These are phyloP conservation scores for Emydomyces testavorans DNA, from an alignment of 2,329 filamentous ascomycete species.

Conservation along the genomic window DNA sequence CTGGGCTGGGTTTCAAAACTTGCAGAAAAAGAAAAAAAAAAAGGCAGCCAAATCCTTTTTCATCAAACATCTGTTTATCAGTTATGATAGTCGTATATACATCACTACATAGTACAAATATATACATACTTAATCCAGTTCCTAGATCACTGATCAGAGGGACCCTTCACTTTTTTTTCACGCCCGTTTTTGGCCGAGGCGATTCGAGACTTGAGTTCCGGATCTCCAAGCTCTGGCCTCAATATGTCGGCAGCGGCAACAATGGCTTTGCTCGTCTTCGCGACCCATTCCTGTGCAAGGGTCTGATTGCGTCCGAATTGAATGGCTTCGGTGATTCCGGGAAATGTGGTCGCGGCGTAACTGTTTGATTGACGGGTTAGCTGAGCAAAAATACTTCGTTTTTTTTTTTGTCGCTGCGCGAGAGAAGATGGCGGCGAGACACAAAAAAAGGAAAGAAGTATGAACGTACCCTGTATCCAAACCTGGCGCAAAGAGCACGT, in stretches of 20 bases:
- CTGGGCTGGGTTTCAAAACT: too few relatives aligned
- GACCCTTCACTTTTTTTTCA: too few relatives aligned
- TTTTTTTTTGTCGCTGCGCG: too few relatives aligned
- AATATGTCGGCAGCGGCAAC: slow-evolving; percentile 19
- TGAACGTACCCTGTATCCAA: slow-evolving; percentile 25
- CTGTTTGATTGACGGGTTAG: slow-evolving; percentile 7
- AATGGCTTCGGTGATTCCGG: slow-evolving; percentile 21
- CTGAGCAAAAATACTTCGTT: too few relatives aligned
- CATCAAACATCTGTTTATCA: too few relatives aligned
- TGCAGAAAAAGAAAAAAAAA: too few relatives aligned
- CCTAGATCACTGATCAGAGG: too few relatives aligned
- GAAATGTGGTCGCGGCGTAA: slow-evolving; percentile 21
- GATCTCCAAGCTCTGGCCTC: not conserved
- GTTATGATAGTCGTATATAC: too few relatives aligned
- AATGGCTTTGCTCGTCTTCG: slow-evolving; percentile 19
- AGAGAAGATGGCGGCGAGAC: not conserved
- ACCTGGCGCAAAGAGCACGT: slow-evolving; percentile 39
- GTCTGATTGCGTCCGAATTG: slow-evolving; percentile 18
- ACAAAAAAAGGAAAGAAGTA: not conserved
- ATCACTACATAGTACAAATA: too few relatives aligned
- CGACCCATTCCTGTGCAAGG: slow-evolving; percentile 19
- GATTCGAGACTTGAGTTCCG: not conserved
- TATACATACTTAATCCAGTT: too few relatives aligned
- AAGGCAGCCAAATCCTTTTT: too few relatives aligned
- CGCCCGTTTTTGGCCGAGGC: too few relatives aligned